Evolutionary conservation across 139 green algal species (phyloP).

Genomic region (Coccomyxa sp.): DNA sequence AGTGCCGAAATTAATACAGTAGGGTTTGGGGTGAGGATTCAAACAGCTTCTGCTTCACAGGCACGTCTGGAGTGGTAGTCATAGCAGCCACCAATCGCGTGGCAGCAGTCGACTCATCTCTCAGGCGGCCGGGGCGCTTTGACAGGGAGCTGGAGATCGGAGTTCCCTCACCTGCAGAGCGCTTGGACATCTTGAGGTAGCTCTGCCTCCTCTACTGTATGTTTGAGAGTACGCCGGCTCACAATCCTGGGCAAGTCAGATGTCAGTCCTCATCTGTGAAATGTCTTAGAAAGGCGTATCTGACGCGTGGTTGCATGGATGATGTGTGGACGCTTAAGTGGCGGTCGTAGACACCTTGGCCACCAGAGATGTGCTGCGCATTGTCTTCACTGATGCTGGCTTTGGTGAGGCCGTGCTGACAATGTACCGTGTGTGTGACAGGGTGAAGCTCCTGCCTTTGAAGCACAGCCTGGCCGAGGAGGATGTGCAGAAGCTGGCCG

Average conservation of each 20-base stretch:
- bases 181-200: conserved; percentile 68
- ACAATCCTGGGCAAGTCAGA: too few species aligned
- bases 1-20: background rate
- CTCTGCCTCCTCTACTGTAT: too few species aligned
- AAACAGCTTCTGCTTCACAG: conserved; percentile 5
- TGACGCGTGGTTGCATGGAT: too few species aligned
- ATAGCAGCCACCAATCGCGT: conserved; percentile 91
- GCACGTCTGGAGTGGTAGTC: conserved; percentile 65
- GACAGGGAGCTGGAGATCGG: conserved; percentile 90
- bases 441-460: conserved; percentile 32
- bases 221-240: too few species aligned
- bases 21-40: too few species aligned
- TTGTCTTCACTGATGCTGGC: conserved; percentile 11
- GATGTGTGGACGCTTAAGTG: too few species aligned
- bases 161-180: conserved; percentile 50
- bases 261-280: too few species aligned
- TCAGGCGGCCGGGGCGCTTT: conserved; percentile 90
- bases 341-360: too few species aligned
- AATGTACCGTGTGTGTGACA: background rate
- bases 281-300: too few species aligned
- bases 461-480: conserved; percentile 34
- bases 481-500: conserved; percentile 41
- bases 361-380: too few species aligned
- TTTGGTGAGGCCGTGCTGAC: conserved; percentile 62
- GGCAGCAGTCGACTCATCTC: conserved; percentile 76